Evolutionary conservation across 768 basidiomycete genomes (phyloP), one percentile per base, ranked within the genome.

Genomic region (Tulasnella sp.): DNA sequence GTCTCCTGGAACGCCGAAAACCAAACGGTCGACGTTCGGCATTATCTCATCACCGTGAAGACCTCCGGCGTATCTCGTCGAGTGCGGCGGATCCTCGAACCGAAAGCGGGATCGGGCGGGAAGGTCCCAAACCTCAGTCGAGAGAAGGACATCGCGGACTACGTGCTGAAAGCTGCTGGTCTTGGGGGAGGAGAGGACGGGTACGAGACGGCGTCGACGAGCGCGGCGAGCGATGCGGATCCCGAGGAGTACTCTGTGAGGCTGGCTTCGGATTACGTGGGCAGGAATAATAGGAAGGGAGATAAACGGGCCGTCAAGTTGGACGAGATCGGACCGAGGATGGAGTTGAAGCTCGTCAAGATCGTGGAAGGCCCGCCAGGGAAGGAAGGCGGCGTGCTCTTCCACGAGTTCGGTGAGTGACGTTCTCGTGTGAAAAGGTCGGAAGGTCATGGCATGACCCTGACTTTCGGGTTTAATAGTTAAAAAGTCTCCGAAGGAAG

Each of bases 101-200:
- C 90, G 65, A 80, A 82, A 74, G 79, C 81, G 52, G 74, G 75
- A 32, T 77, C 83, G 1, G 79, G 67, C 8, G 42, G 81, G 26
- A 81, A 82, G 2, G 77, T 93, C 32, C 83, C 94, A 19, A 88
- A 99, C 78, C 86, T 99, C 14, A 89, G 91, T 9, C 91, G 88
- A 75, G 94, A 96, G 79, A 89, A 90, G 78, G 97, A 99, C 77
- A 90, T 99, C 35, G 94, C 96, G 1, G 96, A 99, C 79, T 99
- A 97, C 78, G 80, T 99, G 76, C 84, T 98, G 42, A 87, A 85
- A 77, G 82, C 80, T 72, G 74, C 80, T 44, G 47, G 47, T n/a
- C n/a, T n/a, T 22, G 47, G 47, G 1, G 78, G 67, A 19, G 85
- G 88, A 62, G 86, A 88, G 35, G 90, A 87, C 36, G 88, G 91